Evolutionary conservation across 1,284 basidiomycete genomes (phyloP).

Genomic region (Termitomyces sp.): DNA sequence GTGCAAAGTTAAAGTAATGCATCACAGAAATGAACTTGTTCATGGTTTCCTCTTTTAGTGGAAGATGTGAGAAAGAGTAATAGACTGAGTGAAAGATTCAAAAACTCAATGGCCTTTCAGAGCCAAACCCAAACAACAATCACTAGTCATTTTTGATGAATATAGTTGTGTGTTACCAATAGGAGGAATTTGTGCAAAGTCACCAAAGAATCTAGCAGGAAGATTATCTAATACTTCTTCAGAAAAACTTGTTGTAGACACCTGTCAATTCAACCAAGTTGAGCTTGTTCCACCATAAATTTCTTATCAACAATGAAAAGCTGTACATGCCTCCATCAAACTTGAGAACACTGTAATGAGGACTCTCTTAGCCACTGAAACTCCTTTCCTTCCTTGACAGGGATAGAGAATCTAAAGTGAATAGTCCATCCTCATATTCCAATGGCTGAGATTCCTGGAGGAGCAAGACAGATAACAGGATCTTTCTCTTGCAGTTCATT

Average conservation of each 20-base stretch:
- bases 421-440: background rate
- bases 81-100: too few relatives aligned
- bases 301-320: slow-evolving; percentile 12
- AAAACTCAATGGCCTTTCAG: too few relatives aligned
- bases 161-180: background rate
- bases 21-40: too few relatives aligned
- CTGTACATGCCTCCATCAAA: slow-evolving; percentile 10
- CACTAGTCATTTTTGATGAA: background rate
- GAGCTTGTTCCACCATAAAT: slow-evolving; percentile 17
- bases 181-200: too few relatives aligned
- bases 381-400: slow-evolving; percentile 1
- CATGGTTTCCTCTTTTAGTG: too few relatives aligned
- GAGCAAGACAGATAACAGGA: background rate
- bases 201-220: too few relatives aligned
- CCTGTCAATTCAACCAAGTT: slow-evolving; percentile 13
- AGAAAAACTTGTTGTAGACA: slow-evolving; percentile 11
- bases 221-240: background rate
- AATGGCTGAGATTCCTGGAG: background rate
- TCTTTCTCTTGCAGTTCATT: slow-evolving; percentile 1
- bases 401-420: slow-evolving; percentile 1
- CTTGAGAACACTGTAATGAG: background rate
- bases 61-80: too few relatives aligned
- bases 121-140: too few relatives aligned
- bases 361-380: background rate
- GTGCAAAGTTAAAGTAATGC: too few relatives aligned